Conservation (phyloP, 345 rosid genomes). For the Melaleuca alternifolia region DNA sequence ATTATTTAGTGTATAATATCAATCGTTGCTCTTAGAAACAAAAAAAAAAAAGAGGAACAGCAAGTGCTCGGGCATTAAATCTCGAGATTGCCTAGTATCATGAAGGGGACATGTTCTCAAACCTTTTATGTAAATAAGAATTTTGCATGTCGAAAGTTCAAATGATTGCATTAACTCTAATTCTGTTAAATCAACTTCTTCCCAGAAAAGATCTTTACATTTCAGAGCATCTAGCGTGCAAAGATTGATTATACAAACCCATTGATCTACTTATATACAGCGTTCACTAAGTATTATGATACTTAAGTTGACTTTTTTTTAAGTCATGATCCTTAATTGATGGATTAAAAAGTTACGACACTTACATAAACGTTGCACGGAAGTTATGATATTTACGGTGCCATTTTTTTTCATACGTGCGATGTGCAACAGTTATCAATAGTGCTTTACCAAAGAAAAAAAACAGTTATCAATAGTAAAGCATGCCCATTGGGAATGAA, state of each 20-base stretch:
- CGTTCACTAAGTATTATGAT: background rate
- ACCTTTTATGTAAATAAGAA: background rate
- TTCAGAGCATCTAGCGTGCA: background rate
- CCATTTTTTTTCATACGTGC: too few relatives aligned
- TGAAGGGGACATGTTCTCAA: background rate
- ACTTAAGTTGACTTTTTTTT: background rate
- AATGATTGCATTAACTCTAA: background rate
- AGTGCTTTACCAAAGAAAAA: too few relatives aligned
- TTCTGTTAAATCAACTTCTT: background rate
- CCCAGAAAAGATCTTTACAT: background rate
- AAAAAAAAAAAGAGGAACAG: too few relatives aligned
- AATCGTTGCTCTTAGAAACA: too few relatives aligned
- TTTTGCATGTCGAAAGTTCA: background rate
- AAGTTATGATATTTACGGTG: too few relatives aligned
- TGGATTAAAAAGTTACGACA: background rate
- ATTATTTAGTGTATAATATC: too few relatives aligned
- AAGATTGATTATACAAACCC: background rate
- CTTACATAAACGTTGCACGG: background rate
- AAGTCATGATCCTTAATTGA: accelerated
- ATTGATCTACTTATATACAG: background rate
- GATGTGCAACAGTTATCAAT: too few relatives aligned
- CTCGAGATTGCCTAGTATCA: background rate
- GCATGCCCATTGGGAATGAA: background rate
- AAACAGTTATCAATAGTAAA: too few relatives aligned
- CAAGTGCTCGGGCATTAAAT: background rate